Evolutionary conservation across 1,284 basidiomycete species (phyloP), one percentile per base, ranked within the genome.

Genomic region (Mycena citricolor): DNA sequence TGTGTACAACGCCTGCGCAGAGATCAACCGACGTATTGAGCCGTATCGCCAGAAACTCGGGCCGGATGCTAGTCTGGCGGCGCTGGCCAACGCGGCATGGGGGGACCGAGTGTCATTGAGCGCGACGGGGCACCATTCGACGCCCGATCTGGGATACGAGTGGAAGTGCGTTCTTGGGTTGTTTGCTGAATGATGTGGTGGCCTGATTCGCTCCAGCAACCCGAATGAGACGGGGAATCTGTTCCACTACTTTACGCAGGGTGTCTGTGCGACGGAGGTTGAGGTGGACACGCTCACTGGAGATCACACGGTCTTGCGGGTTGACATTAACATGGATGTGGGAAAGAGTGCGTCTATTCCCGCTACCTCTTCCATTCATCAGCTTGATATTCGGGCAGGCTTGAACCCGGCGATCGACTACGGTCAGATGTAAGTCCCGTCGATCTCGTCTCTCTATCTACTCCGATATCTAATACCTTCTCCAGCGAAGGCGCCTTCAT

Each of bases 171-270:
- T 47, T 8, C 21, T n/a, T 10, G n/a, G 21, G 22, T 38, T 38
- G 4, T 17, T 36, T 17, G 31, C n/a, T n/a, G 13, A n/a, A n/a
- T n/a, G n/a, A n/a, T n/a, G n/a, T n/a, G n/a, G n/a, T n/a, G n/a
- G n/a, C 20, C 45, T 33, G 21, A 41, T 5, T 29, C 7, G n/a
- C 2, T 19, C 8, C 17, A 53, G 51, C 31, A 54, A 54, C 28
- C 44, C 17, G 7, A 47, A 44, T 12, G 51, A 54, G 42, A 54
- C 48, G 8, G 51, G 51, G 17, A 54, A 54, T 36, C 37, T 54
- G 16, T 54, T 54, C 41, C 44, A 47, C 32, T 54, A 54, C 35
- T 54, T 51, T 23, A 54, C 51, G 2, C 51, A 54, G 28, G 51
- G 51, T 1, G 51, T 30, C 4, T 49, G 47, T 28, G 48, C 41